phyloP scores from a whole-genome alignment of 192 early-diverging fungal genomes.

The Chytriomyces sp. region DNA sequence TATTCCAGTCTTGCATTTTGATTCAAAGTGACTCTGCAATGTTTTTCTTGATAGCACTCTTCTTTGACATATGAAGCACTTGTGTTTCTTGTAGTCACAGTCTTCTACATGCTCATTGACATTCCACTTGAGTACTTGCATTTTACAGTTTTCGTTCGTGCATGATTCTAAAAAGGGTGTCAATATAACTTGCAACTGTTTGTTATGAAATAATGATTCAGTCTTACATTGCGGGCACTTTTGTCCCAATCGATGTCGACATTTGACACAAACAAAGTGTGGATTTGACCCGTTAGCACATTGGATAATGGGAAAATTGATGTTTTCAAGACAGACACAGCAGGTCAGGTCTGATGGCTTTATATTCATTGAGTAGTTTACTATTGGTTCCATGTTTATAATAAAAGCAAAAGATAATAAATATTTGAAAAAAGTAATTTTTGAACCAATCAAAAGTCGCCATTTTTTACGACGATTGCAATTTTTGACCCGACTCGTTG shows the following conservation, averaged over 20 bases:
- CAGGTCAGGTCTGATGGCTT: neutral
- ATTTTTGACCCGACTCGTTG: neutral
- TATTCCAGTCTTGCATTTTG: neutral
- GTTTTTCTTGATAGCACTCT: too few relatives aligned
- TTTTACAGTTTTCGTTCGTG: neutral
- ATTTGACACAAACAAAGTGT: neutral
- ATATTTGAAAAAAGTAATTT: neutral
- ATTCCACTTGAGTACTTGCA: neutral
- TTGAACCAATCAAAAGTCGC: neutral
- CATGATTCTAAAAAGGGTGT: neutral
- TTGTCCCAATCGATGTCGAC: neutral
- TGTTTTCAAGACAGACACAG: neutral
- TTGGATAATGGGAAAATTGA: neutral
- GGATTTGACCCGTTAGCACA: neutral
- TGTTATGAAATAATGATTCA: neutral
- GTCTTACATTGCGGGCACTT: slow-evolving; percentile 1
- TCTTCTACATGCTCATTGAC: neutral
- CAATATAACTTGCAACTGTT: neutral
- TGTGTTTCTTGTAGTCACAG: neutral
- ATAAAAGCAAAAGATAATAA: neutral
- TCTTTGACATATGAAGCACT: neutral
- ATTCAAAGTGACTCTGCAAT: neutral
- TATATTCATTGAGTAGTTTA: neutral
- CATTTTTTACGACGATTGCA: slow-evolving; percentile 1
- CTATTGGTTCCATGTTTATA: neutral